A percentile compares a stretch with the other conserved stretches of the same genome.
Evolutionary conservation across 495 filamentous ascomycete genomes (phyloP).

Genomic region (Lepraria neglecta): DNA sequence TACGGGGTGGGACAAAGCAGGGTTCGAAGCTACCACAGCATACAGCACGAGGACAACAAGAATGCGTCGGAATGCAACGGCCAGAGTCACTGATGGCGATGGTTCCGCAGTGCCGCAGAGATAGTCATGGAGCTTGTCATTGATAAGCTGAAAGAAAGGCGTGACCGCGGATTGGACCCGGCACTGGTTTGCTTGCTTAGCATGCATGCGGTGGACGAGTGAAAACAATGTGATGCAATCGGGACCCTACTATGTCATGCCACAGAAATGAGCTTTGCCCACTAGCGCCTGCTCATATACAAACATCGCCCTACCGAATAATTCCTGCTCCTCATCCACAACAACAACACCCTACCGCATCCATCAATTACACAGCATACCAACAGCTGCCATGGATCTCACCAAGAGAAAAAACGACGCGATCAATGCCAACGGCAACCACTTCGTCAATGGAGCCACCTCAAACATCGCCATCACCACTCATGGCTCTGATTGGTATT

Average conservation of each 20-base stretch:
- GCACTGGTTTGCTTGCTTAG: neutral
- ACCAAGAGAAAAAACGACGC: constrained; percentile 41
- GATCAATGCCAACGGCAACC: constrained; percentile 42
- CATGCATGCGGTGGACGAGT: neutral
- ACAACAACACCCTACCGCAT: neutral
- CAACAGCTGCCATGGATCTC: neutral
- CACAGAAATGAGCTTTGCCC: constrained; percentile 15
- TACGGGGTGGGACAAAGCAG: neutral
- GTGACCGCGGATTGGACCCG: neutral
- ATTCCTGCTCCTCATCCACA: neutral
- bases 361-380: neutral
- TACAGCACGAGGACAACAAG: neutral
- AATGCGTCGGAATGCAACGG: constrained; percentile 6
- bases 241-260: constrained; percentile 6
- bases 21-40: neutral
- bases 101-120: neutral
- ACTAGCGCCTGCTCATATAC: constrained; percentile 14
- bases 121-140: neutral
- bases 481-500: constrained; percentile 56
- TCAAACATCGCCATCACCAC: constrained; percentile 54
- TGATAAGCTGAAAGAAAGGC: neutral
- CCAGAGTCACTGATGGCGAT: constrained; percentile 6
- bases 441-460: constrained; percentile 32
- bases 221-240: constrained; percentile 10
- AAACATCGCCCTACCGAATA: constrained; percentile 10